A percentile compares a stretch with the other conserved stretches of the same genome.
These are phyloP conservation scores for Ligustrum vulgare DNA, from an alignment of 257 asterid species.

Conservation along the genomic window DNA sequence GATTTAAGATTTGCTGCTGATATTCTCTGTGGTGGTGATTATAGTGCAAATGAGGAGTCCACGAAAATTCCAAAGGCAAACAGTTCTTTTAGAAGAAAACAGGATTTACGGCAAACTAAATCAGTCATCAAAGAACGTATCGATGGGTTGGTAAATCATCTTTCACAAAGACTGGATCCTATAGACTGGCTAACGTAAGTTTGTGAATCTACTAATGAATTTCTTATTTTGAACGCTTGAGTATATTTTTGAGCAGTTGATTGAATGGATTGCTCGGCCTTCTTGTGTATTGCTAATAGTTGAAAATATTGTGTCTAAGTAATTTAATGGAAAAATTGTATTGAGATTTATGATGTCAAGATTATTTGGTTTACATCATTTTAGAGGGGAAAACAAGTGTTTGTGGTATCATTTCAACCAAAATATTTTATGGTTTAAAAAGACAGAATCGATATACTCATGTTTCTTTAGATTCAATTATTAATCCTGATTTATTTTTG, in stretches of 20 bases:
- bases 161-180: slow-evolving; percentile 84
- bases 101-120: slow-evolving; percentile 49
- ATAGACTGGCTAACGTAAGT: slow-evolving; percentile 99
- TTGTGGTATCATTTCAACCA: slow-evolving; percentile 6
- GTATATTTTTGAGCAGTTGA: neutral
- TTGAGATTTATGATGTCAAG: neutral
- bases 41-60: slow-evolving; percentile 47
- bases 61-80: slow-evolving; percentile 47
- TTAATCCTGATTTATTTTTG: slow-evolving; percentile 24
- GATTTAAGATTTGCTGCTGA: slow-evolving; percentile 86
- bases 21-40: slow-evolving; percentile 75
- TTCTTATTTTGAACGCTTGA: slow-evolving; percentile 1
- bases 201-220: slow-evolving; percentile 22
- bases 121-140: slow-evolving; percentile 60
- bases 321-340: neutral
- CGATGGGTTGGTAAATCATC: slow-evolving; percentile 51
- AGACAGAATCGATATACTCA: neutral
- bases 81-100: slow-evolving; percentile 74
- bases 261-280: slow-evolving; percentile 20
- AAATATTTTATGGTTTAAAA: slow-evolving; percentile 15
- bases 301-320: neutral
- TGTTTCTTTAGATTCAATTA: slow-evolving; percentile 7
- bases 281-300: slow-evolving; percentile 6
- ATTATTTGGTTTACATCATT: neutral
- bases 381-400: neutral